Conservation (phyloP, 345 rosid genomes). For the Populus deltoides region DNA sequence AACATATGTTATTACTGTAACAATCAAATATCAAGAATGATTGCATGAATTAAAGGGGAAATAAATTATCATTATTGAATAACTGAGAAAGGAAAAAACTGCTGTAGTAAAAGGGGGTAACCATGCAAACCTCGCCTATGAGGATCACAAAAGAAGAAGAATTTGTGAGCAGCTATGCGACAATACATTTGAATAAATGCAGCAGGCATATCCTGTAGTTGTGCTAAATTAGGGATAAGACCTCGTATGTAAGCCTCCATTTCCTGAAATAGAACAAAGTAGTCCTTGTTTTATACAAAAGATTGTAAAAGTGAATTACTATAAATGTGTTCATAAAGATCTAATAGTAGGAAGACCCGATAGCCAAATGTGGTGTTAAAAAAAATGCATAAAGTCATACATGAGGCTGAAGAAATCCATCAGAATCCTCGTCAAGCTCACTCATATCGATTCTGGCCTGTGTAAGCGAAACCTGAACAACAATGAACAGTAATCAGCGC, state of each 20-base stretch:
- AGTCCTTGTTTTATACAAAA: constrained; percentile 6
- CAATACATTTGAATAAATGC: constrained; percentile 84
- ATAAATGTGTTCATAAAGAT: background rate
- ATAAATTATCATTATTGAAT: background rate
- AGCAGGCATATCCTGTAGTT: constrained; percentile 87
- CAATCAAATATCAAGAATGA: background rate
- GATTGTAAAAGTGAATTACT: background rate
- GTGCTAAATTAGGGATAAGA: constrained; percentile 94
- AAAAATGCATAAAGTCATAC: constrained; percentile 35
- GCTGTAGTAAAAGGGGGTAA: constrained; percentile 3
- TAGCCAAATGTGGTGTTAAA: constrained; percentile 4
- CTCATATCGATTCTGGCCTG: constrained; percentile 99
- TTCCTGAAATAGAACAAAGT: constrained; percentile 55
- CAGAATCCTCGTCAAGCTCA: constrained; percentile 98
- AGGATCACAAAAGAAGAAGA: constrained; percentile 99
- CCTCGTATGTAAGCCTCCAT: constrained; percentile 95
- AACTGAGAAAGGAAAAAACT: background rate
- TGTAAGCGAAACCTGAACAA: constrained; percentile 88
- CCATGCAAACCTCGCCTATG: constrained; percentile 76
- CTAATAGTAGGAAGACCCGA: constrained; percentile 2
- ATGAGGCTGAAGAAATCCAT: constrained; percentile 90
- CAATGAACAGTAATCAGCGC: constrained; percentile 13
- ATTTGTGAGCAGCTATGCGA: constrained; percentile 94
- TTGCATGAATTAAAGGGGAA: background rate
- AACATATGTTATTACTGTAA: background rate